Conservation (phyloP, 1,284 basidiomycete species). For the Leucocoprinus gongylophorus region DNA sequence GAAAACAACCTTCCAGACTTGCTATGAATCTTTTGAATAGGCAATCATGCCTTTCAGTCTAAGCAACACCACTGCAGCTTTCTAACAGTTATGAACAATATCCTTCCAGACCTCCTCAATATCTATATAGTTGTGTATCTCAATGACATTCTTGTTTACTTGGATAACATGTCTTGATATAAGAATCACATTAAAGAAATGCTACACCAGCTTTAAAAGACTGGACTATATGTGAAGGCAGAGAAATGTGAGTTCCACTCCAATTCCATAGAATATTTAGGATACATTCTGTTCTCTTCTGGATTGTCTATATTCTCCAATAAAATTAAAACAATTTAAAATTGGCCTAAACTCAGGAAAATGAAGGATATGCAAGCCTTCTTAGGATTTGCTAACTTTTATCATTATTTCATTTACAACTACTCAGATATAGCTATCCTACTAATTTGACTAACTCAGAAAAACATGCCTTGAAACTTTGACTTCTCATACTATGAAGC, state of each 20-base stretch:
- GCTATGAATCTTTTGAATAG: conserved; percentile 28
- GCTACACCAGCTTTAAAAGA: not conserved
- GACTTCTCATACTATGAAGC: no score
- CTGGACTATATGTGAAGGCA: not conserved
- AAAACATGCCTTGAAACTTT: no score
- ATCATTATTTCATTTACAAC: no score
- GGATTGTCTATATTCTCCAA: conserved; percentile 21
- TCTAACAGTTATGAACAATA: conserved; percentile 13
- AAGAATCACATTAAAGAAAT: not conserved
- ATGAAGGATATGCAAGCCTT: no score
- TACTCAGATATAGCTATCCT: no score
- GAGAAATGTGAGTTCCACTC: not conserved
- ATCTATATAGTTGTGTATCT: no score
- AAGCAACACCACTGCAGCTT: conserved; percentile 16
- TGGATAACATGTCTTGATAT: not conserved
- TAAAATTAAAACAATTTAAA: conserved; percentile 15
- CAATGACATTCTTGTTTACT: not conserved
- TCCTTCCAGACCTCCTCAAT: not conserved
- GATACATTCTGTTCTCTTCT: no score
- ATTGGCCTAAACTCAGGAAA: conserved; percentile 17
- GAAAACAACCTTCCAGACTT: no score
- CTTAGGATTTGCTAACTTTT: no score
- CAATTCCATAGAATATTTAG: not conserved
- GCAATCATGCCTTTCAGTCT: conserved; percentile 33
- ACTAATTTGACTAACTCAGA: no score